phyloP scores from a whole-genome alignment of 73 alveolate species.

The Paramecium octaurelia region DNA sequence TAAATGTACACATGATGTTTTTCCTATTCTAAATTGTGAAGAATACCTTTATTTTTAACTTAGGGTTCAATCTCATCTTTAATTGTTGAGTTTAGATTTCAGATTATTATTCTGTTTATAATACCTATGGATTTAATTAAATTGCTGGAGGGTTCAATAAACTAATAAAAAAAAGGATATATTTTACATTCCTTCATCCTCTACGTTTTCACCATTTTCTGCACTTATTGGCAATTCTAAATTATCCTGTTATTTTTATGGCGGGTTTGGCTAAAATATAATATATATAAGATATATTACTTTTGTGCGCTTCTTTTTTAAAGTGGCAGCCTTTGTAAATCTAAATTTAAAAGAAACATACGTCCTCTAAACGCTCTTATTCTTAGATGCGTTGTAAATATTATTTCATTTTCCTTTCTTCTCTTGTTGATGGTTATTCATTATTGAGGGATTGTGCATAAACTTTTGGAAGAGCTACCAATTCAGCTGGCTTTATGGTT shows the following conservation, averaged over 20 bases:
- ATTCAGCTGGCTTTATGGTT: background rate
- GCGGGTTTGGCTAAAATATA: background rate
- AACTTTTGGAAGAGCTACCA: background rate
- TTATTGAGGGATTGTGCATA: background rate
- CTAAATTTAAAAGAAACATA: conserved; percentile 17
- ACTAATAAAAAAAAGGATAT: background rate
- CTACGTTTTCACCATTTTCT: background rate
- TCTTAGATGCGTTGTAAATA: background rate
- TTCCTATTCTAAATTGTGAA: background rate
- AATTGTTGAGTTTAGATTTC: background rate
- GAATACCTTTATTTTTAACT: background rate
- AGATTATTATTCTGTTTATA: background rate
- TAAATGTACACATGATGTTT: conserved; percentile 12
- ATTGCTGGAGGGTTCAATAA: background rate
- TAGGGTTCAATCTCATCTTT: background rate
- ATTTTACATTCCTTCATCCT: background rate
- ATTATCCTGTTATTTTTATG: background rate
- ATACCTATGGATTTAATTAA: background rate
- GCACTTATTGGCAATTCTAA: background rate
- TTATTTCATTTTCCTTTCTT: background rate
- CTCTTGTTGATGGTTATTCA: conserved; percentile 10
- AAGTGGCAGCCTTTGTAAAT: background rate
- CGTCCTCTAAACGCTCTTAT: background rate
- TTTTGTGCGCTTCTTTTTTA: background rate
- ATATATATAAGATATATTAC: background rate